phyloP scores from a whole-genome alignment of 2,329 filamentous ascomycete species.

The Scopulariopsis brevicaulis region DNA sequence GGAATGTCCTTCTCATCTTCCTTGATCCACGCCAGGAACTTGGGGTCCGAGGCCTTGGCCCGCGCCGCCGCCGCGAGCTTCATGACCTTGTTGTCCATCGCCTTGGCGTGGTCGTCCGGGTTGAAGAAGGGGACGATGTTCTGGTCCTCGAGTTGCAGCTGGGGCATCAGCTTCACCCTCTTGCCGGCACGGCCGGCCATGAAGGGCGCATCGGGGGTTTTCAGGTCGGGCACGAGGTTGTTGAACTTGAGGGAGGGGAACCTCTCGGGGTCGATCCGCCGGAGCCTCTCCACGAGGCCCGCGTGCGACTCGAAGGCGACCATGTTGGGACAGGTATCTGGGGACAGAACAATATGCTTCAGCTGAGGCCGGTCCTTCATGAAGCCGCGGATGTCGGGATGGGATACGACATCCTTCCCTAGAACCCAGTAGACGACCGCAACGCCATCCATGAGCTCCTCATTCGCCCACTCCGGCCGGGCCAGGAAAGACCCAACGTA shows the following conservation, averaged over 20 bases:
- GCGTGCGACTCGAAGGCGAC: constrained; percentile 59
- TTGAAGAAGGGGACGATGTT: constrained; percentile 29
- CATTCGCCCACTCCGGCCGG: constrained; percentile 60
- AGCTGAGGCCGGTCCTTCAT: constrained; percentile 49
- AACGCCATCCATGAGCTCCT: constrained; percentile 55
- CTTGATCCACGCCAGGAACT: constrained; percentile 36
- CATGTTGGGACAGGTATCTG: constrained; percentile 65
- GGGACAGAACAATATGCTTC: constrained; percentile 68
- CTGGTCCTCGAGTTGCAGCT: constrained; percentile 31
- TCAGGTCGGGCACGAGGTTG: constrained; percentile 28
- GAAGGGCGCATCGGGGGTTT: constrained; percentile 13
- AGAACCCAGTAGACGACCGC: constrained; percentile 71
- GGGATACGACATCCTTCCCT: constrained; percentile 51
- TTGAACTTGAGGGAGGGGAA: constrained; percentile 61
- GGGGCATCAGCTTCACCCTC: constrained; percentile 34
- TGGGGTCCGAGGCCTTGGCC: constrained; percentile 24
- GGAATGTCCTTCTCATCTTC: constrained; percentile 54
- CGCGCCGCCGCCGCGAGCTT: constrained; percentile 37
- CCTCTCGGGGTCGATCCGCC: constrained; percentile 59
- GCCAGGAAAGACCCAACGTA: constrained; percentile 61
- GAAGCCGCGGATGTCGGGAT: constrained; percentile 56
- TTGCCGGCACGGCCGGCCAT: constrained; percentile 31
- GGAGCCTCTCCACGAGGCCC: constrained; percentile 55
- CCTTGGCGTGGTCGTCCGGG: constrained; percentile 32
- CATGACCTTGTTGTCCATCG: constrained; percentile 30